A percentile compares a stretch with the other conserved stretches of the same genome.
Conservation (phyloP, 78 protist species). For the Dictyostelium brefeldianum region DNA sequence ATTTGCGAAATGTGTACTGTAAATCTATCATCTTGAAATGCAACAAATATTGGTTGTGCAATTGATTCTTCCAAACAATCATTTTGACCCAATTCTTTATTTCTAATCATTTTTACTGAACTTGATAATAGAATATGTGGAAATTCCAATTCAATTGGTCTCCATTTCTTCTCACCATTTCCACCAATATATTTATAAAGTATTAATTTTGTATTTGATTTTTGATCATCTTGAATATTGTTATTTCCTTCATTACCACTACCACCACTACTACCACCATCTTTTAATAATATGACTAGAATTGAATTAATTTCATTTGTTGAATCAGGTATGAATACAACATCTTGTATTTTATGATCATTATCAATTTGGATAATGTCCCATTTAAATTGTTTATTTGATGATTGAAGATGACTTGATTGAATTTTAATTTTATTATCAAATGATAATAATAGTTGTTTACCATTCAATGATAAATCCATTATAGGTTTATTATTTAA, state of each 20-base stretch:
- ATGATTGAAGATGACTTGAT: neutral
- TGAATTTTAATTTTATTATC: slow-evolving; percentile 27
- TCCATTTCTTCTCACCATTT: neutral
- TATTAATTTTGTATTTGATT: neutral
- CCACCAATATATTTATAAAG: neutral
- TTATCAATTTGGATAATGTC: neutral
- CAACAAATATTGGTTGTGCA: neutral
- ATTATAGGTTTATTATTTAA: neutral
- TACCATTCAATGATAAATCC: slow-evolving; percentile 8
- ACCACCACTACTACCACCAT: neutral
- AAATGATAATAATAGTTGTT: slow-evolving; percentile 16
- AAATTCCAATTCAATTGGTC: neutral
- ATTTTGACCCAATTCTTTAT: neutral
- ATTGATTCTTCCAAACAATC: too few species aligned
- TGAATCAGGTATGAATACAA: neutral
- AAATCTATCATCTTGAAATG: slow-evolving; percentile 15
- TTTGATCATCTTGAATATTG: neutral
- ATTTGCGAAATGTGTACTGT: slow-evolving; percentile 24
- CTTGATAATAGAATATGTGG: neutral
- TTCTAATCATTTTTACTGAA: neutral
- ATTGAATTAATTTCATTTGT: slow-evolving; percentile 1
- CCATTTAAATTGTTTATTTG: neutral
- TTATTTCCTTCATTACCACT: neutral
- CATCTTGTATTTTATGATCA: slow-evolving; percentile 1
- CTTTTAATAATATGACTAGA: neutral